Evolutionary conservation across 1,139 yeast species (phyloP).

Genomic region (Yueomyces sp.): DNA sequence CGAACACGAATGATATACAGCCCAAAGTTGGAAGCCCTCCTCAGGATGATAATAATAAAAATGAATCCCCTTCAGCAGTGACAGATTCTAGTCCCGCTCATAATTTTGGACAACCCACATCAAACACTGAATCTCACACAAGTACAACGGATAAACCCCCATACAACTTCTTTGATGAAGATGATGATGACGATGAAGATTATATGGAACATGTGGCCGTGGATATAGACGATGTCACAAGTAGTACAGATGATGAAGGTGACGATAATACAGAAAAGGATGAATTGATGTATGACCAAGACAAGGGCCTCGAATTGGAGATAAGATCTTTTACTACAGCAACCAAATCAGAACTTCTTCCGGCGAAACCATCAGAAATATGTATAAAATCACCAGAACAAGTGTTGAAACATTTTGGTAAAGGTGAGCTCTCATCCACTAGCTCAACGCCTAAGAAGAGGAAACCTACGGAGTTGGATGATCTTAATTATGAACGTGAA

Average conservation of each 20-base stretch:
- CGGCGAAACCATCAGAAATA: too few relatives aligned
- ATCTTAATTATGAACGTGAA: constrained; percentile 6
- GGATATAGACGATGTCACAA: constrained; percentile 10
- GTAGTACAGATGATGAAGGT: constrained; percentile 11
- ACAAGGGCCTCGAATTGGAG: constrained; percentile 1
- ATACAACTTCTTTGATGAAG: not conserved
- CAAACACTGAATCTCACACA: too few relatives aligned
- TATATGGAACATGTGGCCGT: constrained; percentile 7
- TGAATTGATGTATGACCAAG: constrained; percentile 3
- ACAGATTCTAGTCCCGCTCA: too few relatives aligned
- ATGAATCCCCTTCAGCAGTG: not conserved
- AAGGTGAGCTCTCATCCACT: too few relatives aligned
- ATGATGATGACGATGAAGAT: constrained; percentile 9
- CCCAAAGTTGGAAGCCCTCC: not conserved
- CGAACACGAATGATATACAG: not conserved
- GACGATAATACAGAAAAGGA: constrained; percentile 6
- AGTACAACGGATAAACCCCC: too few relatives aligned
- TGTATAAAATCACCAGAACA: too few relatives aligned
- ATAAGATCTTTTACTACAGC: too few relatives aligned
- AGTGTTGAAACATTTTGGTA: not conserved
- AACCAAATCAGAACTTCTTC: too few relatives aligned
- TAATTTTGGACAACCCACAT: too few relatives aligned
- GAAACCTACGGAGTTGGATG: constrained; percentile 17
- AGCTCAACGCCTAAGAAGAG: constrained; percentile 2
- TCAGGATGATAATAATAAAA: not conserved